Evolutionary conservation across 257 asterid genomes (phyloP), one percentile per base, ranked within the genome.

Genomic region (Scutellaria galericulata): DNA sequence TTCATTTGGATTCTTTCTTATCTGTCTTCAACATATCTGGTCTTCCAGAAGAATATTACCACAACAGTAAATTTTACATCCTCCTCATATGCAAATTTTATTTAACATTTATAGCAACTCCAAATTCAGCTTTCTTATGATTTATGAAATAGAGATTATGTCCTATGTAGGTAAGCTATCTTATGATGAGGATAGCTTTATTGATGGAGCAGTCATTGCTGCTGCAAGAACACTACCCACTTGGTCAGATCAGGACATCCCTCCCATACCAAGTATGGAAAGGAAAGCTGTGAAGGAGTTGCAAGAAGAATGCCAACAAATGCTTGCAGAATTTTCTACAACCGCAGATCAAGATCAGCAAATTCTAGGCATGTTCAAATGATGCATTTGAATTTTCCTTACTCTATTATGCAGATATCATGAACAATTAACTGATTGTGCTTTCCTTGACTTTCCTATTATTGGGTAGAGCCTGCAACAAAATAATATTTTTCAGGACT

Each of bases 171-270:
- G 92, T 86, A 83, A 79, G 80, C 84, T 94, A 71, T 85, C 95
- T 12, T 63, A 80, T 68, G 83, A 64, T 4, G 88, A 76, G 57
- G 88, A 85, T 73, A 64, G 80, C 77, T 88, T 90, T 64, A 92
- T 95, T 69, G 96, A 95, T 78, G 99, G 98, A 77, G 98, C 98
- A 41, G 86, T 95, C 72, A 61, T 95, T 66, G 98, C 99, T 69
- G 98, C 98, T 66, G 98, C 98, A 64, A 86, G 96, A 86, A 90
- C 98, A 57, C 55, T 92, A 70, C 98, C 99, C 27, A 90, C 96
- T 71, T 91, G 98, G 99, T 87, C 98, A 45, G 92, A 95, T 39
- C 84, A 89, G 54, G 98, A 95, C 80, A 76, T 90, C 79, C 99
- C 98, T 79, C 96, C 89, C 18, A 10, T 90, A 70, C 99, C 98